A percentile compares a stretch with the other conserved stretches of the same genome.
phyloP scores from a whole-genome alignment of 306 rosid species.

The Calophaca sinica region DNA sequence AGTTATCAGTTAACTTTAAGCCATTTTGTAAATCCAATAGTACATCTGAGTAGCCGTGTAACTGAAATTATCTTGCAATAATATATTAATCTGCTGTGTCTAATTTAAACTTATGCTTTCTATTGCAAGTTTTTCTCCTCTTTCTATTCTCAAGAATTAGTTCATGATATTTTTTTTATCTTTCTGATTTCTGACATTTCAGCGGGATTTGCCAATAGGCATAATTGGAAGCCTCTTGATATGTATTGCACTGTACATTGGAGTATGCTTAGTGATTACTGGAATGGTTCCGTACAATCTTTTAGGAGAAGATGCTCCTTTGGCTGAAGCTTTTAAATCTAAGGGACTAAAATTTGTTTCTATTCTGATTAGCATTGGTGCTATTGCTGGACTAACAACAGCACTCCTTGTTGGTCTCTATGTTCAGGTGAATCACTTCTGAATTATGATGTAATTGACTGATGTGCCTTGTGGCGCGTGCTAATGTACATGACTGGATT shows the following conservation, averaged over 20 bases:
- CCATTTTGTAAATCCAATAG: slow-evolving; percentile 13
- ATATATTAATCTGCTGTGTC: slow-evolving; percentile 3
- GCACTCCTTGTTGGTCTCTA: slow-evolving; percentile 96
- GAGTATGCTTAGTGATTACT: slow-evolving; percentile 93
- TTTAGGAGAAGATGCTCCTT: slow-evolving; percentile 95
- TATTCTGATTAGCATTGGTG: slow-evolving; percentile 85
- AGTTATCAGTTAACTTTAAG: not conserved
- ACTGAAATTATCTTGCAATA: slow-evolving; percentile 33
- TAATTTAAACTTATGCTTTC: slow-evolving; percentile 12
- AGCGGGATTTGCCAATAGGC: slow-evolving; percentile 98
- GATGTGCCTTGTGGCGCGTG: slow-evolving; percentile 46
- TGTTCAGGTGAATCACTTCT: slow-evolving; percentile 79
- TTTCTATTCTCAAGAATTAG: slow-evolving; percentile 18
- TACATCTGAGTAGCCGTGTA: slow-evolving; percentile 17
- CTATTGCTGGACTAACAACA: slow-evolving; percentile 96
- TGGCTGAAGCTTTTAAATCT: slow-evolving; percentile 91
- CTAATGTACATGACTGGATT: slow-evolving; percentile 43
- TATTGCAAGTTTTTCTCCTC: slow-evolving; percentile 6
- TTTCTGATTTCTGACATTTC: slow-evolving; percentile 46
- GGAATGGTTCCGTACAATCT: slow-evolving; percentile 93
- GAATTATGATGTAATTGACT: slow-evolving; percentile 45
- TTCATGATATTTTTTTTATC: slow-evolving; percentile 20
- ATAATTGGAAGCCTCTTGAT: slow-evolving; percentile 89
- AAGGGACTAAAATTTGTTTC: slow-evolving; percentile 90
- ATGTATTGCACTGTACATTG: slow-evolving; percentile 83